phyloP scores from a whole-genome alignment of 164 flowering plant species.

The Macadamia integrifolia region DNA sequence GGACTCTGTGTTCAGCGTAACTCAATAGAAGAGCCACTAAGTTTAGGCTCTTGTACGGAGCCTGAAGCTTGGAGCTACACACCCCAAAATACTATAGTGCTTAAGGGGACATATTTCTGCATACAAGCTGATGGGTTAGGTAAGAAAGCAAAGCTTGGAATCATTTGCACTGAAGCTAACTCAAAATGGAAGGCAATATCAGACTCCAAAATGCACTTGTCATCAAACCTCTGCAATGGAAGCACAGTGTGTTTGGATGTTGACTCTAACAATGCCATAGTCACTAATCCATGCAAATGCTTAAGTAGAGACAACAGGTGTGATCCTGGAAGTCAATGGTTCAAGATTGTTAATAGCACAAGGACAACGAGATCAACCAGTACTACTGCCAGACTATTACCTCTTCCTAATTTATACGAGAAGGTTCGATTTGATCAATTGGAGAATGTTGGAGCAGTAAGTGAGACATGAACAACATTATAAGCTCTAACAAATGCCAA shows the following conservation, averaged over 20 bases:
- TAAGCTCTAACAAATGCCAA: too few relatives aligned
- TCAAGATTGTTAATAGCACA: neutral
- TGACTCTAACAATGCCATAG: neutral
- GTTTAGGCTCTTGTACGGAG: neutral
- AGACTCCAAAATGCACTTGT: neutral
- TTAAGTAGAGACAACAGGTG: neutral
- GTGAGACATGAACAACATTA: too few relatives aligned
- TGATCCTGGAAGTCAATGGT: neutral
- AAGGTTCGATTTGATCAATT: neutral
- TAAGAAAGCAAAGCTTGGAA: neutral
- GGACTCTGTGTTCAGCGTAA: neutral
- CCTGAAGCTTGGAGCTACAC: neutral
- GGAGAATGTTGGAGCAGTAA: neutral
- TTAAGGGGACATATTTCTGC: neutral
- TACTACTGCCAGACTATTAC: neutral
- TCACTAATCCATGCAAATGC: slow-evolving; percentile 4
- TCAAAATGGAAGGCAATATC: slow-evolving; percentile 1
- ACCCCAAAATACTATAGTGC: neutral
- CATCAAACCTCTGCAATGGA: neutral
- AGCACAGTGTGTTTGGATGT: neutral
- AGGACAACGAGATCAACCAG: neutral
- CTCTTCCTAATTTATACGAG: neutral
- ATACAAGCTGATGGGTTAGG: neutral
- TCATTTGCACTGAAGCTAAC: neutral
- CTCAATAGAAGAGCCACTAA: neutral